Conservation (phyloP, 176 grass and related monocot species). For the Phyllostachys edulis region DNA sequence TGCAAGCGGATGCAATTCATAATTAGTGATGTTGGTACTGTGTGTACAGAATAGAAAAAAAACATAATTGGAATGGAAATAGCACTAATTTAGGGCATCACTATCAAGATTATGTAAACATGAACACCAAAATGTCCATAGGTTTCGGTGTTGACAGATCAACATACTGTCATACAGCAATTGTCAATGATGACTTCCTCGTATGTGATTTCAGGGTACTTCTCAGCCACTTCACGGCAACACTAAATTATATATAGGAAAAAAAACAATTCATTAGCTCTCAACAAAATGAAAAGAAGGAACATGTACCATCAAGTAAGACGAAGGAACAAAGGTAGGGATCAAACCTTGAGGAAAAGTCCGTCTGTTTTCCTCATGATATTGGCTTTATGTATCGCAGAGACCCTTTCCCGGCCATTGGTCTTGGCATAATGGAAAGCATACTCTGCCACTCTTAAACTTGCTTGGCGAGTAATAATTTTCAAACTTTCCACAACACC, state of each 20-base stretch:
- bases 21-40: not conserved
- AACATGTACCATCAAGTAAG: conserved; percentile 1
- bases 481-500: conserved; percentile 99
- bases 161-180: conserved; percentile 93
- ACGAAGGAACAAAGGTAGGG: conserved; percentile 12
- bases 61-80: not conserved
- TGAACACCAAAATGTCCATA: not conserved
- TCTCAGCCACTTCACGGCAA: conserved; percentile 96
- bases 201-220: conserved; percentile 87
- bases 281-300: conserved; percentile 6
- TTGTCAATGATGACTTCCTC: conserved; percentile 99
- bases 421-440: conserved; percentile 93
- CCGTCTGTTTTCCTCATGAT: conserved; percentile 99
- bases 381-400: conserved; percentile 97
- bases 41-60: not conserved
- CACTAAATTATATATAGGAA: conserved; percentile 55
- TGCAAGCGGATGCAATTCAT: conserved; percentile 39
- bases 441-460: conserved; percentile 98
- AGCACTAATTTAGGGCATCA: not conserved
- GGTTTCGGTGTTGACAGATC: not conserved
- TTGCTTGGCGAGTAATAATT: conserved; percentile 95
- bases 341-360: conserved; percentile 90
- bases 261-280: conserved; percentile 1
- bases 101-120: not conserved
- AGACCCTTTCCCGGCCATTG: conserved; percentile 83